Evolutionary conservation across 1,284 basidiomycete species (phyloP).

Genomic region (Salmacisia buchloeana): DNA sequence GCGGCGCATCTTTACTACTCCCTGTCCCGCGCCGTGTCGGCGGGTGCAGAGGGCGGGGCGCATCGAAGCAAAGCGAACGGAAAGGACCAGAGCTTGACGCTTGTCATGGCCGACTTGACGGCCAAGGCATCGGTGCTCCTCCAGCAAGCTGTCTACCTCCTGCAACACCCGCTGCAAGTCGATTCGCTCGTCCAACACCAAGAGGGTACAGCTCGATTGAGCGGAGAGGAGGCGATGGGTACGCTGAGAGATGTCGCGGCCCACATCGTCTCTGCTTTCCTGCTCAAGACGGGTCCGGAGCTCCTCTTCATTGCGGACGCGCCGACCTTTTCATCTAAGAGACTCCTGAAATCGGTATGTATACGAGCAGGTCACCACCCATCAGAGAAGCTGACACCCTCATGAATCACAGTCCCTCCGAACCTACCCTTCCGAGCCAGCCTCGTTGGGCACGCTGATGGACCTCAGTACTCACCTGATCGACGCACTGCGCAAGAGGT

Average conservation of each 20-base stretch:
- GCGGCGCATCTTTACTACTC: constrained; percentile 42
- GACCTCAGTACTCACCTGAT: constrained; percentile 31
- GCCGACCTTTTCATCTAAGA: constrained; percentile 57
- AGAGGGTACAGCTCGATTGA: background rate
- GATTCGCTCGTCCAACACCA: constrained; percentile 61
- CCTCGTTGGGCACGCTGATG: constrained; percentile 44
- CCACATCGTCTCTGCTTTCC: constrained; percentile 24
- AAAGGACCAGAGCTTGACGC: constrained; percentile 13
- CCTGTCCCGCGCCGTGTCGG: constrained; percentile 19
- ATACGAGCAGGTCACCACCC: background rate
- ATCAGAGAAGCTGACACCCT: background rate
- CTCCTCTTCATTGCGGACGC: constrained; percentile 56
- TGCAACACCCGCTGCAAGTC: constrained; percentile 83
- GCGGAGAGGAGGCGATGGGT: constrained; percentile 59
- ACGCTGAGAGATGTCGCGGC: constrained; percentile 55
- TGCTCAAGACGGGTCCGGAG: constrained; percentile 10
- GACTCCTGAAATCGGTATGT: constrained; percentile 13
- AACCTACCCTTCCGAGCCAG: constrained; percentile 25
- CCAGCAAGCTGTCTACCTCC: constrained; percentile 78
- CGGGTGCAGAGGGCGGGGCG: background rate
- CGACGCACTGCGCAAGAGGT: constrained; percentile 21
- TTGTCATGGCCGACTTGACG: constrained; percentile 61
- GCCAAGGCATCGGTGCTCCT: constrained; percentile 67
- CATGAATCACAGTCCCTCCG: constrained; percentile 15
- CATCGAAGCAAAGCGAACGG: background rate